phyloP scores from a whole-genome alignment of 257 asterid species.

The Thymus quinquecostatus region DNA sequence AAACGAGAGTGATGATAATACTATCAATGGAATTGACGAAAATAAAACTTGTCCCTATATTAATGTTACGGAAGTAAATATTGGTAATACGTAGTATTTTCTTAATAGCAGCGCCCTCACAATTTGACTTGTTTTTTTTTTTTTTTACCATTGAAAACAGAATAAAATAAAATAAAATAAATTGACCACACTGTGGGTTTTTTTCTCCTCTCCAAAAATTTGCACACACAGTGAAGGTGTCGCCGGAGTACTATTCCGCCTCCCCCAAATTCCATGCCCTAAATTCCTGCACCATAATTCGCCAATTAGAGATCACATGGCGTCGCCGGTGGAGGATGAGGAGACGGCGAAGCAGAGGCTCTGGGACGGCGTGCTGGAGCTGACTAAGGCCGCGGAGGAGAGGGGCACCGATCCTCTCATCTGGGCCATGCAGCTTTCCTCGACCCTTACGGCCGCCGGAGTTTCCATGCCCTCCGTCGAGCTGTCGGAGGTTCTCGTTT shows the following conservation, averaged over 20 bases:
- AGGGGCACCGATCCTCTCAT: conserved; percentile 75
- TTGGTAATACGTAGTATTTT: no score
- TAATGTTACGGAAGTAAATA: no score
- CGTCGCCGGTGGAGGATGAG: conserved; percentile 29
- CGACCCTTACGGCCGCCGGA: conserved; percentile 65
- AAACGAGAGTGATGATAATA: no score
- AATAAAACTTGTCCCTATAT: no score
- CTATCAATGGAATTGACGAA: no score
- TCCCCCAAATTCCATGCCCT: conserved; percentile 34
- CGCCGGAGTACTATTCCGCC: conserved; percentile 10
- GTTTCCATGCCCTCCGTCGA: conserved; percentile 77
- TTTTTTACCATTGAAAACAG: no score
- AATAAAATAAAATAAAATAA: no score
- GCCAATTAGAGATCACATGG: conserved; percentile 31
- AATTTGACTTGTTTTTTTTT: conserved; percentile 14
- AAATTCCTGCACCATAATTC: conserved; percentile 28
- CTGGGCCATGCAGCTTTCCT: conserved; percentile 77
- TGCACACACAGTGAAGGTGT: conserved; percentile 37
- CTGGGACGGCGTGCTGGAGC: conserved; percentile 70
- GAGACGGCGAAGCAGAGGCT: conserved; percentile 46
- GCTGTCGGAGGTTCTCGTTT: conserved; percentile 74
- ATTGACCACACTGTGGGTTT: no score
- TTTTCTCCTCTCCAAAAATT: conserved; percentile 21
- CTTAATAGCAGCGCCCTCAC: conserved; percentile 7
- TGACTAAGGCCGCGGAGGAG: conserved; percentile 78